Conservation (phyloP, 2,329 filamentous ascomycete species). For the Ambrosiella xylebori region DNA sequence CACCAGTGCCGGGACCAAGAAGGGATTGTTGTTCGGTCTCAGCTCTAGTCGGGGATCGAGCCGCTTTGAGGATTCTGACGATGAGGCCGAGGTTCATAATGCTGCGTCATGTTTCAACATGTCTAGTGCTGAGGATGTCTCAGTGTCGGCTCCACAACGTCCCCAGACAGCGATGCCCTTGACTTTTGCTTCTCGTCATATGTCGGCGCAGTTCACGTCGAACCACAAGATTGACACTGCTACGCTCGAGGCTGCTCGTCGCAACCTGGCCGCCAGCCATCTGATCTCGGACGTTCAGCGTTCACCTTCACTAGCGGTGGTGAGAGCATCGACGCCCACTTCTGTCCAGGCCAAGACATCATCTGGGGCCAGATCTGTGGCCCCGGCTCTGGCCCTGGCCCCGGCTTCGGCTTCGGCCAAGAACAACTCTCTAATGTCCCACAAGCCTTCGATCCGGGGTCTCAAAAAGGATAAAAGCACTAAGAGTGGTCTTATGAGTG, state of each 20-base stretch:
- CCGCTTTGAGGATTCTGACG: conserved; percentile 36
- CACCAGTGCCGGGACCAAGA: conserved; percentile 20
- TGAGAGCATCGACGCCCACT: conserved; percentile 18
- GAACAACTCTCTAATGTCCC: not conserved
- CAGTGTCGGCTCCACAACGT: conserved; percentile 6
- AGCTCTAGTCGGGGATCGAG: conserved; percentile 18
- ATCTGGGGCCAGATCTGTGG: not conserved
- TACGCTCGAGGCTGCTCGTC: conserved; percentile 1
- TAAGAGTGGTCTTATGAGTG: conserved; percentile 30
- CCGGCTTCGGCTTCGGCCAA: not conserved
- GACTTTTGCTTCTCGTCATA: not conserved
- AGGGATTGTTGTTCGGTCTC: conserved; percentile 26
- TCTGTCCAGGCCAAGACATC: conserved; percentile 21
- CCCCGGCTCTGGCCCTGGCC: not conserved
- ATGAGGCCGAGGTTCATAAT: no score
- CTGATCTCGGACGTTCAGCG: not conserved
- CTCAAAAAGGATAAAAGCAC: conserved; percentile 11
- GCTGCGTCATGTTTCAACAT: no score
- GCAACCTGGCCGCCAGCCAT: not conserved
- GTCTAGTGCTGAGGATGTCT: conserved; percentile 43
- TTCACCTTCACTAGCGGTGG: conserved; percentile 9
- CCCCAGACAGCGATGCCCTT: not conserved
- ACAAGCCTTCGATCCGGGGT: not conserved
- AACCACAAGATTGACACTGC: conserved; percentile 2
- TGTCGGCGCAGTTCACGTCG: not conserved